phyloP scores from a whole-genome alignment of 257 asterid genomes.

The Phtheirospermum japonicum region DNA sequence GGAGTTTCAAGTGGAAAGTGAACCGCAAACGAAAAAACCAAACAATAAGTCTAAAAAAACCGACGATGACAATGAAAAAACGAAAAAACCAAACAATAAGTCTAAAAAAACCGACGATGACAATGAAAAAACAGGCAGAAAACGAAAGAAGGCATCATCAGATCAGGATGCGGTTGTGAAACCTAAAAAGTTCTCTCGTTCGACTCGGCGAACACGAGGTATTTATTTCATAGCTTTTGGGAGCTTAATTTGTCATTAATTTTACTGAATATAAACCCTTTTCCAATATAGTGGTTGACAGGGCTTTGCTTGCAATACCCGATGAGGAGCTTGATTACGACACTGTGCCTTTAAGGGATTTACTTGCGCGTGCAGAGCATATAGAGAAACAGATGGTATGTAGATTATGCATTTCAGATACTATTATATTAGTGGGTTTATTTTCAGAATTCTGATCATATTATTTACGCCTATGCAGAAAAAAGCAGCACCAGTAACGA shows the following conservation, averaged over 20 bases:
- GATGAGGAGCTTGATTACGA: constrained; percentile 69
- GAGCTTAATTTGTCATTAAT: constrained; percentile 17
- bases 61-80: constrained; percentile 38
- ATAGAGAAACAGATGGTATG: constrained; percentile 60
- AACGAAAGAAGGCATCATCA: constrained; percentile 51
- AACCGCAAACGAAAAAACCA: constrained; percentile 39
- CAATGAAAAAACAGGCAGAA: constrained; percentile 46
- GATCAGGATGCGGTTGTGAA: constrained; percentile 42
- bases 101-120: constrained; percentile 39
- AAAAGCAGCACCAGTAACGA: constrained; percentile 40
- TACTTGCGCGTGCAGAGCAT: constrained; percentile 78
- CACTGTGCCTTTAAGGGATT: constrained; percentile 66
- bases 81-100: no score
- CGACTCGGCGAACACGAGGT: constrained; percentile 75
- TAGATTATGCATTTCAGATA: constrained; percentile 16
- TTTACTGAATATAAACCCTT: constrained; percentile 21
- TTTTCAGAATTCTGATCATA: constrained; percentile 19
- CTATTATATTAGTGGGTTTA: background rate
- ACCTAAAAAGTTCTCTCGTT: constrained; percentile 72
- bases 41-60: constrained; percentile 47
- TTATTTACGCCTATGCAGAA: constrained; percentile 50
- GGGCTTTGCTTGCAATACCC: constrained; percentile 66
- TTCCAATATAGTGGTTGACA: constrained; percentile 51
- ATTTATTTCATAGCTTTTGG: constrained; percentile 31
- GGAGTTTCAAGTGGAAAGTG: constrained; percentile 46